Base-by-base conservation (phyloP, 768 basidiomycete species). In the Leccinum broughii region DNA sequence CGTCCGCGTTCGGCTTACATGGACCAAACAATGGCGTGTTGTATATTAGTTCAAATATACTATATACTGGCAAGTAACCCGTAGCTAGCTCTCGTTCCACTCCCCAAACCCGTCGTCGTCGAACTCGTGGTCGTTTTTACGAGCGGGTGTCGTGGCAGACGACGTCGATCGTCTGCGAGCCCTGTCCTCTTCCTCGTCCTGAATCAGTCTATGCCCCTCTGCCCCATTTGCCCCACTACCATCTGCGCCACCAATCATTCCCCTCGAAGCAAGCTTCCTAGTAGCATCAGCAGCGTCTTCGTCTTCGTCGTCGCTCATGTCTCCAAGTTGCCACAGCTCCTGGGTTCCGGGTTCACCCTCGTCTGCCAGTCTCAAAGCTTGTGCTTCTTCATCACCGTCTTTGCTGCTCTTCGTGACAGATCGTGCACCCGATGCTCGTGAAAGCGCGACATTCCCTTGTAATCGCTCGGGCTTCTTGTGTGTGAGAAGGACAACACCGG, bases 401-500 rank as follows among this genome's bases (percentile, higher is more conserved):
- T 60, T 64, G 57, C 50, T 55, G 1, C 48, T 58, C 32, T 63
- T 71, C n/a, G 56, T 52, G 39, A 63, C 66, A 35, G 69, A 69
- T 62, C 73, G 75, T 34, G 65, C 46, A 57, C 64, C 63, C 20
- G 63, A 54, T 28, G 69, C 52, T 26, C 68, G 60, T 34, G 70
- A 70, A 22, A 72, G 70, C 9, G 68, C 72, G 41, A 66, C 68
- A 60, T 70, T 68, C 60, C 66, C 67, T 62, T 64, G 60, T 17
- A 68, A 67, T 60, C 68, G 76, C 71, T 92, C 90, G 0, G 93
- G 89, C 68, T 95, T 94, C 79, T 98, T 95, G 77, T 92, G 87
- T 4, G 94, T 95, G 26, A 98, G 80, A 1, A 98, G 84, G n/a
- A 95, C 89, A 55, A 98, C 96, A 10, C 96, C 95, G 0, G 83